Base-by-base conservation (phyloP, 2,329 filamentous ascomycete species). In the Nothophoma quercina region DNA sequence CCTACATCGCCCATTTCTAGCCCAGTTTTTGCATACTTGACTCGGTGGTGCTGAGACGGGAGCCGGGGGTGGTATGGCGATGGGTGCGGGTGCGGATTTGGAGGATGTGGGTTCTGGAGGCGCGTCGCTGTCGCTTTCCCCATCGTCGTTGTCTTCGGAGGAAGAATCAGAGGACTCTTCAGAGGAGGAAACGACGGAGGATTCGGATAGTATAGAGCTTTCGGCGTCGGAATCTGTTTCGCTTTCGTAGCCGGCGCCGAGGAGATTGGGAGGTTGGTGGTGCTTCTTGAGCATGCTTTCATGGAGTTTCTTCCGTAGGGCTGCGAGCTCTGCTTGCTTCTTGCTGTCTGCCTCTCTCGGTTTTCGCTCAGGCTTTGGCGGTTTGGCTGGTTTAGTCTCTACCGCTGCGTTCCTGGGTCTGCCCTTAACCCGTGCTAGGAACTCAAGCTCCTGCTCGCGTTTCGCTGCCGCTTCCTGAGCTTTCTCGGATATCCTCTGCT, bases 401-500 rank as follows among this genome's bases (percentile, higher is more conserved):
- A 26, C n/a, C 47, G 58, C 56, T 28, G 45, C n/a, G 62, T 59
- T 63, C 59, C 33, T 39, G 7, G 59, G 48, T 34, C 59, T 56
- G 18, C 63, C 67, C 36, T 62, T 66, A 7, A 72, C 50, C 23
- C 58, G 67, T 23, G 60, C 55, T 18, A 76, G 54, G 22, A 75
- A 69, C 48, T 82, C 79, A 49, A 83, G 45, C 40, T 73, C 70
- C 21, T 51, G 52, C 32, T 46, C 58, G 18, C 69, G 63, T 47
- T 60, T 66, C 18, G 51, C 56, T 1, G 55, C 63, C 6, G 62
- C 58, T 48, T 70, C 81, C 51, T 81, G 80, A 58, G 85, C 83
- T 73, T 84, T 90, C 58, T 85, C 85, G 55, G 85, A 82, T 56
- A 86, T 78, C 48, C 90, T 86, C 53, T 85, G 85, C 70, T 85